A percentile compares a stretch with the other conserved stretches of the same genome.
phyloP scores from a whole-genome alignment of 805 yeast species.

The Barnettozyma botsteinii region DNA sequence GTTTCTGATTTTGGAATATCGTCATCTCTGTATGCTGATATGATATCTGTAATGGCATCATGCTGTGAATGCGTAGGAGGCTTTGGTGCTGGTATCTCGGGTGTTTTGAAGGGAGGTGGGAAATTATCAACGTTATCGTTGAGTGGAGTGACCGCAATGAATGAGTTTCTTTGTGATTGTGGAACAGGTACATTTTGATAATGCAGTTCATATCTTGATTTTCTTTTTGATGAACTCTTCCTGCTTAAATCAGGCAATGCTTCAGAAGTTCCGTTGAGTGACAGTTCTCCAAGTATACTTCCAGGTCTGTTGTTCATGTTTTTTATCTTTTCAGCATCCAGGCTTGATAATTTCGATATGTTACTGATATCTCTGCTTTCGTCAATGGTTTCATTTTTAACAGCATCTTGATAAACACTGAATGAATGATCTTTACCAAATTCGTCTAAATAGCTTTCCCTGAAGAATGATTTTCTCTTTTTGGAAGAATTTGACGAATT shows the following conservation, averaged over 20 bases:
- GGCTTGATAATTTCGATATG: conserved; percentile 16
- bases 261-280: background rate
- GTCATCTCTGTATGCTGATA: background rate
- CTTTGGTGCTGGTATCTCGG: conserved; percentile 1
- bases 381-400: conserved; percentile 19
- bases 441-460: conserved; percentile 24
- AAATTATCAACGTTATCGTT: background rate
- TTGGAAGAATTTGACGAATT: conserved; percentile 8
- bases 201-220: conserved; percentile 1
- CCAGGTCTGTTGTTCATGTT: background rate
- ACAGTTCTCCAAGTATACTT: conserved; percentile 13
- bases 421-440: conserved; percentile 19
- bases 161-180: conserved; percentile 1
- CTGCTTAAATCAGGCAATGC: background rate
- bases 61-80: background rate
- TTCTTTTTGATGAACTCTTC: conserved; percentile 4
- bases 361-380: conserved; percentile 19
- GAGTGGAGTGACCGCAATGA: background rate
- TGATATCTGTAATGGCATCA: background rate
- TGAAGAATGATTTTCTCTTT: conserved; percentile 19
- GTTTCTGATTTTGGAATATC: background rate
- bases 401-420: conserved; percentile 21
- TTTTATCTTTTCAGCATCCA: conserved; percentile 15
- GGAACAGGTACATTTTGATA: background rate
- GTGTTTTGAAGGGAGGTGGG: background rate